Evolutionary conservation across 441 rosid species (phyloP).

Genomic region (Bocquillonia castaneifolia): DNA sequence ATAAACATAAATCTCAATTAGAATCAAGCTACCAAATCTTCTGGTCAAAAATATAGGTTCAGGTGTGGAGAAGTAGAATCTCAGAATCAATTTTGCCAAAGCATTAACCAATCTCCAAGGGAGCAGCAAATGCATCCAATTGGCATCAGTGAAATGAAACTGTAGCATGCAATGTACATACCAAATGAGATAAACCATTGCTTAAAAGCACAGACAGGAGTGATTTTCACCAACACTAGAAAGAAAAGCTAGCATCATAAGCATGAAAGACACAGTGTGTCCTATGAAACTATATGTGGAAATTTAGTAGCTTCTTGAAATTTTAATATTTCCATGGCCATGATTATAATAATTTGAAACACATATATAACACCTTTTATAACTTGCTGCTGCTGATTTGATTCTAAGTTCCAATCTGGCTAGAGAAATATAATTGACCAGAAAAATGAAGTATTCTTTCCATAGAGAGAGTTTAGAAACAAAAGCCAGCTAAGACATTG

Average conservation of each 20-base stretch:
- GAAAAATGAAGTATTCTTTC: not conserved
- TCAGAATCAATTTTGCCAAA: not conserved
- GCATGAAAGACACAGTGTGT: not conserved
- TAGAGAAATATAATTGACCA: not conserved
- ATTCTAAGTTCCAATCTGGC: not conserved
- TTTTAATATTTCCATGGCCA: not conserved
- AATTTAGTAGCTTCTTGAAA: not conserved
- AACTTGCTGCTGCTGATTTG: not conserved
- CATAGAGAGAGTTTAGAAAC: not conserved
- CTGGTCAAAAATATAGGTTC: constrained; percentile 10
- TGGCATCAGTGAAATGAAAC: not conserved
- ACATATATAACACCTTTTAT: constrained; percentile 2
- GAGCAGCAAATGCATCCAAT: not conserved
- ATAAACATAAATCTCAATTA: constrained; percentile 23
- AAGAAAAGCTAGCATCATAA: constrained; percentile 7
- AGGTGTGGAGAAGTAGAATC: constrained; percentile 2
- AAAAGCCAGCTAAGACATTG: not conserved
- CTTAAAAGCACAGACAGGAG: not conserved
- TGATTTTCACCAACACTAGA: not conserved
- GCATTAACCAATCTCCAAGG: not conserved
- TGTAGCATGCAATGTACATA: not conserved
- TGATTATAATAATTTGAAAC: not conserved
- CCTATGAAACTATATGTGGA: not conserved
- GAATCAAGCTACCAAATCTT: not conserved
- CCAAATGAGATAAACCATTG: not conserved